Conservation (phyloP, 306 rosid species). For the Pterocarpus santalinus region DNA sequence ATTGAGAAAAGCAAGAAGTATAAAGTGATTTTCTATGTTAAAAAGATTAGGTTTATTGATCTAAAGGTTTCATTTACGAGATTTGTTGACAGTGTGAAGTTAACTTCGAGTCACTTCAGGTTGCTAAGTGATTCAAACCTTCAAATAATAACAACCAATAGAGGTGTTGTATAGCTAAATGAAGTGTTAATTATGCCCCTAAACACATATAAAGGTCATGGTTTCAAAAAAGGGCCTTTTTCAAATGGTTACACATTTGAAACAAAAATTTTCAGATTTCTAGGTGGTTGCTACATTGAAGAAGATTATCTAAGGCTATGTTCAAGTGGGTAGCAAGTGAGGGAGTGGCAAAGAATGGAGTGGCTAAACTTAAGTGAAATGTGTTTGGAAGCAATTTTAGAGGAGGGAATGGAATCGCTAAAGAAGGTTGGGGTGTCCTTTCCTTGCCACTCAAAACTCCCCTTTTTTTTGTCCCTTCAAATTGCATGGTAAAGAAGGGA, state of each 20-base stretch:
- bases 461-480: no score
- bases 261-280: conserved; percentile 76
- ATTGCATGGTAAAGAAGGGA: no score
- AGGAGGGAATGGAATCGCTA: no score
- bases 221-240: conserved; percentile 71
- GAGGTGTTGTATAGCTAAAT: conserved; percentile 41
- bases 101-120: conserved; percentile 64
- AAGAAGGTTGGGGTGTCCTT: no score
- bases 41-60: conserved; percentile 58
- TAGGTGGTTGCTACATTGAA: conserved; percentile 87
- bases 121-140: conserved; percentile 46
- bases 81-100: conserved; percentile 39
- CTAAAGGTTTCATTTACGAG: conserved; percentile 60
- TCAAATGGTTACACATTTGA: conserved; percentile 59
- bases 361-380: no score
- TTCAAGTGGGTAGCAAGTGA: no score
- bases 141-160: conserved; percentile 32
- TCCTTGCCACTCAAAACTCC: no score
- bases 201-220: conserved; percentile 68
- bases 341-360: no score
- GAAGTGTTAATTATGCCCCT: conserved; percentile 50
- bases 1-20: conserved; percentile 71
- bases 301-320: conserved; percentile 61
- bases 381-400: no score
- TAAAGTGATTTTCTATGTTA: conserved; percentile 60